Evolutionary conservation across 331 rosid genomes (phyloP), one percentile per base, ranked within the genome.

Genomic region (Acacia pycnantha): DNA sequence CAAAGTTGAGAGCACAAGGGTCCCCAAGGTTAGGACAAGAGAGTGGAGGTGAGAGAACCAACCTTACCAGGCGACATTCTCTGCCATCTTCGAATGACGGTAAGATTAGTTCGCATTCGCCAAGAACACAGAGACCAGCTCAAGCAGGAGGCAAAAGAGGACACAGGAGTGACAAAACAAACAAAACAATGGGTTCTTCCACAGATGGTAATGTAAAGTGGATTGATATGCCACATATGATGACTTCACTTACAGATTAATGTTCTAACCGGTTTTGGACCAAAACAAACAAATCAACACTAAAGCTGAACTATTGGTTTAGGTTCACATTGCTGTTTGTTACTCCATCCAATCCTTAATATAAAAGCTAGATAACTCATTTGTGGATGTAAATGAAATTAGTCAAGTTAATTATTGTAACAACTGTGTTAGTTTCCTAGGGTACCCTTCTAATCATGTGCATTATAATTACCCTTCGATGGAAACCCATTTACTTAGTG

Each of bases 1-100:
- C 99, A 58, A 96, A 96, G 91, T 86, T 96, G 82, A 94, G 97
- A 88, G 90, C 90, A 48, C 98, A 96, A 86, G 98, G 97, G 84
- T 93, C 99, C 74, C 97, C 99, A 11, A 88, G 91, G 88, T 37
- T 91, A 64, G 97, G 79, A 86, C 95, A 85, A 80, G 99, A 94
- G 1, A 86, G 62, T 29, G 78, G 26, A 53, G 26, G 37, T 16
- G 98, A 94, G 85, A 89, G 44, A 86, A 89, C 53, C 85, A 96
- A 87, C 78, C 47, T 41, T 59, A 80, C 88, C 22, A 88, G 98
- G 66, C 92, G 99, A 29, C 98, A 96, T 75, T 96, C 99, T 80
- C 87, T 96, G 78, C 97, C 98, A 37, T 91, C 99, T 46, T 85
- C 84, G 46, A 80, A 90, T 64, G 88, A 90, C 83, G 78, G 88